Evolutionary conservation across 345 rosid species (phyloP).

Genomic region (Nephelium lappaceum): DNA sequence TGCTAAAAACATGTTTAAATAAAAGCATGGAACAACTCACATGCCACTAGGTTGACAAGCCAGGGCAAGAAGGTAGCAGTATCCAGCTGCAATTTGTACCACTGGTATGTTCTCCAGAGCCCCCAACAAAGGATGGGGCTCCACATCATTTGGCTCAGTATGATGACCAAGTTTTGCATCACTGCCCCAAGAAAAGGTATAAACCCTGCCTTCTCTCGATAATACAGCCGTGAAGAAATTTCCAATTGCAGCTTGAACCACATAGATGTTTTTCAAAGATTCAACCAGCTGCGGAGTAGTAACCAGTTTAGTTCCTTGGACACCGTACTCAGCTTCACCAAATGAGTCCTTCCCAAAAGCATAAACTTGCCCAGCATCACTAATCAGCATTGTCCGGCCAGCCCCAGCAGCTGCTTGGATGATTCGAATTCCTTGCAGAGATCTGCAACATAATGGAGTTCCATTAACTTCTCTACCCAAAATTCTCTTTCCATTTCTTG

Average conservation of each 20-base stretch:
- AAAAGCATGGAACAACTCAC: conserved; percentile 53
- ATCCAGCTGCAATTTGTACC: conserved; percentile 94
- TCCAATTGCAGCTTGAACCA: conserved; percentile 91
- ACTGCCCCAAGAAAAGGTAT: conserved; percentile 89
- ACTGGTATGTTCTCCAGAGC: conserved; percentile 84
- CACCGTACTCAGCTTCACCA: conserved; percentile 65
- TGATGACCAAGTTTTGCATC: conserved; percentile 84
- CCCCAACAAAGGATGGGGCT: conserved; percentile 86
- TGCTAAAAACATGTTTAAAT: background rate
- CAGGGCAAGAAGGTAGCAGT: conserved; percentile 91
- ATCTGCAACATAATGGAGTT: conserved; percentile 77
- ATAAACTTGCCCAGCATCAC: conserved; percentile 87
- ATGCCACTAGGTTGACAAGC: conserved; percentile 91
- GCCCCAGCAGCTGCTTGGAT: conserved; percentile 91
- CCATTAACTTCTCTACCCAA: conserved; percentile 39
- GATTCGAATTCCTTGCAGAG: conserved; percentile 85
- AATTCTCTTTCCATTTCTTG: conserved; percentile 33
- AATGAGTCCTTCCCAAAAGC: conserved; percentile 85
- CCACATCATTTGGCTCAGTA: conserved; percentile 66
- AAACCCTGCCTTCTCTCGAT: conserved; percentile 94
- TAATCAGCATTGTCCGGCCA: conserved; percentile 90
- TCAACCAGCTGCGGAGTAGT: conserved; percentile 78
- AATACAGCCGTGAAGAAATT: conserved; percentile 89
- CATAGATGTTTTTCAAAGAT: conserved; percentile 77
- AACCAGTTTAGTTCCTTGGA: conserved; percentile 61